phyloP scores from a whole-genome alignment of 345 rosid genomes.

The Bruguiera gymnorhiza region DNA sequence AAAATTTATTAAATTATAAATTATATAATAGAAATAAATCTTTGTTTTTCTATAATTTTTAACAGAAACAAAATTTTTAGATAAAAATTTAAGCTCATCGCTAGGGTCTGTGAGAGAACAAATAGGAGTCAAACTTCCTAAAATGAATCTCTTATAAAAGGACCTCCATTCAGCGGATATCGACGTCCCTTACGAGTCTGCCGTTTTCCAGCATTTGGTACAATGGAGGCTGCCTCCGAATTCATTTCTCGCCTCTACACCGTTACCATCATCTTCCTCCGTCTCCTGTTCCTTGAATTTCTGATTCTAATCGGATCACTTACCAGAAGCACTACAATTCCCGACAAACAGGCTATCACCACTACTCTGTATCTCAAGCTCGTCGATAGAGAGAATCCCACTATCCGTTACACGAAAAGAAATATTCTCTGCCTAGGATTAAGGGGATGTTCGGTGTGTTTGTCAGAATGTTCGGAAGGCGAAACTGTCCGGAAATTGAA shows the following conservation, averaged over 20 bases:
- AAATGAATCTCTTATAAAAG: too few relatives aligned
- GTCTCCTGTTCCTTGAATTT: constrained; percentile 27
- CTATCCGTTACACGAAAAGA: constrained; percentile 18
- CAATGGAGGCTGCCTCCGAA: too few relatives aligned
- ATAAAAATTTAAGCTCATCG: too few relatives aligned
- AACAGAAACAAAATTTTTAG: too few relatives aligned
- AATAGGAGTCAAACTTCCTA: too few relatives aligned
- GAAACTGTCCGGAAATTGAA: constrained; percentile 38
- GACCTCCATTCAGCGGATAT: too few relatives aligned
- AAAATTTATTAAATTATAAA: too few relatives aligned
- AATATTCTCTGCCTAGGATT: neutral
- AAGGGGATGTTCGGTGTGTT: constrained; percentile 38
- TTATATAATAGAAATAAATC: too few relatives aligned
- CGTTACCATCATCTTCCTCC: constrained; percentile 28
- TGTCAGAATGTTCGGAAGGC: constrained; percentile 38
- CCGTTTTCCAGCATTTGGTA: too few relatives aligned
- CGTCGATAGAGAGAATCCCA: constrained; percentile 40
- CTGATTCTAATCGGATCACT: constrained; percentile 25
- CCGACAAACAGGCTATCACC: constrained; percentile 15
- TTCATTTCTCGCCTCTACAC: constrained; percentile 22
- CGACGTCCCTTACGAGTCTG: too few relatives aligned
- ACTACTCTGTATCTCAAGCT: constrained; percentile 33
- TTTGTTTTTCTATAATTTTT: too few relatives aligned
- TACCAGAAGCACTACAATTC: constrained; percentile 4
- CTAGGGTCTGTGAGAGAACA: too few relatives aligned